Base-by-base conservation (phyloP, 441 rosid species). In the Breynia disticha region DNA sequence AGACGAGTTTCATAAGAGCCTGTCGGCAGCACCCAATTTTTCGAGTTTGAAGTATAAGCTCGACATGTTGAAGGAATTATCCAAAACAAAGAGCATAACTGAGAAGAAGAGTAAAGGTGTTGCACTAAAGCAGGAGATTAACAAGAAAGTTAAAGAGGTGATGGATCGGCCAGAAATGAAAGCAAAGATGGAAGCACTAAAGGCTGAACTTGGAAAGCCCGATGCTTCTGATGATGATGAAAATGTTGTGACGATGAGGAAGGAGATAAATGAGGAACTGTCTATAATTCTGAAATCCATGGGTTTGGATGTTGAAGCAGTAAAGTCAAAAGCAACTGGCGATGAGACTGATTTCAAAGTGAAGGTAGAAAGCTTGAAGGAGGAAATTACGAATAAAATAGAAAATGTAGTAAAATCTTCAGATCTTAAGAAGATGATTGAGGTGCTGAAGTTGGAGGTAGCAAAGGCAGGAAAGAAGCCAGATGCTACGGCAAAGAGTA, bases 21-120 rank as follows among this genome's bases (percentile, higher is more conserved):
- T 87, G 50, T 46, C 74, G 35, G 67, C 69, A 1, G 88, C 93
- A 5, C 82, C 93, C 44, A 83, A 87, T 60, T 77, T 72, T 57
- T 58, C 66, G 22, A 81, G 60, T 71, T 73, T 90, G 59, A 76
- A 75, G 65, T 67, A 76, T 50, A 90, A 87, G 79, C 64, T 81
- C 52, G 78, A 77, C 68, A 81, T 75, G 93, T 73, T 87, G 71
- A 73, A 69, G 67, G 90, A 83, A 71, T 63, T 87, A 45, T 63
- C 82, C 45, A 70, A 68, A 73, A 79, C 81, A 67, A 81, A 85
- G 70, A 70, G 63, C 50, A 55, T 72, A 48, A 69, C 74, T 2
- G 80, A 74, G 32, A 63, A 63, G 59, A 72, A 62, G 20, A 60
- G 17, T 51, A 64, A 67, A 59, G 72, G 70, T 56, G 59, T 69